Conservation (phyloP, 352 stramenopile species). For the Pythium aquatile region DNA sequence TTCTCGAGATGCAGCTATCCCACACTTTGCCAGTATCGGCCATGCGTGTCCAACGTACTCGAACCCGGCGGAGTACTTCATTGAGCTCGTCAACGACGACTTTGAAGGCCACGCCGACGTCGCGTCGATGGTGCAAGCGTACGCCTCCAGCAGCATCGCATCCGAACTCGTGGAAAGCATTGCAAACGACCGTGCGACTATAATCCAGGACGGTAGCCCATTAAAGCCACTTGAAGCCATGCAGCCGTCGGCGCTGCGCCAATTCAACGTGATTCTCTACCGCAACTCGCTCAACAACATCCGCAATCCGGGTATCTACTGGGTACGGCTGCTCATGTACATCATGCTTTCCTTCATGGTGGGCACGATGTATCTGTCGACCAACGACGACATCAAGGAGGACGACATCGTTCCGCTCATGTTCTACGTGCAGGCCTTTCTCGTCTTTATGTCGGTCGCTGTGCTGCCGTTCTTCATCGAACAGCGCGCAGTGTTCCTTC, state of each 20-base stretch:
- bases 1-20: constrained; percentile 20
- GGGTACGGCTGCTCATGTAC: constrained; percentile 68
- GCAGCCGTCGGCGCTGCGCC: constrained; percentile 31
- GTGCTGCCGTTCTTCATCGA: constrained; percentile 89
- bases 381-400: constrained; percentile 37
- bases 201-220: neutral
- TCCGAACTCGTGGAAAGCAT: neutral
- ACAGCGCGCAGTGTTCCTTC: constrained; percentile 64
- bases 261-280: constrained; percentile 49
- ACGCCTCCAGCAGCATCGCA: neutral
- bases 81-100: constrained; percentile 39
- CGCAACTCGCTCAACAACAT: constrained; percentile 66
- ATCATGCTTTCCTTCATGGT: constrained; percentile 61
- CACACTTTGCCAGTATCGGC: constrained; percentile 29
- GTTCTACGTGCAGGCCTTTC: constrained; percentile 86
- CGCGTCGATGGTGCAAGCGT: constrained; percentile 5
- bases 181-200: neutral
- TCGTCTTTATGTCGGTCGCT: constrained; percentile 88
- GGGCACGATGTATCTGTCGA: constrained; percentile 61
- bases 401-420: constrained; percentile 49
- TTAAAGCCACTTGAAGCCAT: constrained; percentile 2
- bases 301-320: constrained; percentile 67
- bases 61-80: constrained; percentile 42
- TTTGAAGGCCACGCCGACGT: constrained; percentile 33
- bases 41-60: constrained; percentile 32